phyloP scores from a whole-genome alignment of 345 rosid genomes.

The Lepidium aucheri region DNA sequence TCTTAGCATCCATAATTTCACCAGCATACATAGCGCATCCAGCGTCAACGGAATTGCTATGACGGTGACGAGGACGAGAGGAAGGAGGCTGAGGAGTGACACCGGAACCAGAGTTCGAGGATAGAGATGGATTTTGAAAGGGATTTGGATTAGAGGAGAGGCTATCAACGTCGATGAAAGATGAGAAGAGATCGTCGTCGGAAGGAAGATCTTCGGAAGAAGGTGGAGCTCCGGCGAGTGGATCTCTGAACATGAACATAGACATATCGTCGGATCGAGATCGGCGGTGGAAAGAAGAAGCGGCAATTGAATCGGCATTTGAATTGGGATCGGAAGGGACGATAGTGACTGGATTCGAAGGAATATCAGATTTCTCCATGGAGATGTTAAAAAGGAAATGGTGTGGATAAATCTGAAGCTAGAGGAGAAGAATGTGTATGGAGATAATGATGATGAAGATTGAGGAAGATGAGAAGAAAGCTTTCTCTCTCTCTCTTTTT shows the following conservation, averaged over 20 bases:
- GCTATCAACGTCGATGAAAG: slow-evolving; percentile 52
- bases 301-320: not conserved
- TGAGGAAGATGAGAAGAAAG: slow-evolving; percentile 1
- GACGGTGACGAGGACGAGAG: slow-evolving; percentile 42
- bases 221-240: slow-evolving; percentile 29
- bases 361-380: slow-evolving; percentile 22
- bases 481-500: slow-evolving; percentile 23
- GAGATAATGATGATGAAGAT: not conserved
- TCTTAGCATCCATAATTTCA: slow-evolving; percentile 61
- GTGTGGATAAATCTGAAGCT: not conserved
- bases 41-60: slow-evolving; percentile 60
- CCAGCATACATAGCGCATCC: slow-evolving; percentile 29
- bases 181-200: slow-evolving; percentile 58
- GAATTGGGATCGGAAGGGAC: slow-evolving; percentile 4
- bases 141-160: slow-evolving; percentile 27
- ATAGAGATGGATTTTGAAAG: slow-evolving; percentile 1
- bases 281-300: slow-evolving; percentile 44
- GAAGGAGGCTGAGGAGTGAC: not conserved
- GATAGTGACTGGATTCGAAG: not conserved
- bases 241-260: slow-evolving; percentile 46
- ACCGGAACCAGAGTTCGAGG: not conserved
- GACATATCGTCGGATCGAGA: slow-evolving; percentile 54
- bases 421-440: not conserved
- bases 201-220: slow-evolving; percentile 43
- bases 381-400: not conserved